These are phyloP conservation scores for Alternaria sp. DNA, from an alignment of 2,329 filamentous ascomycete species.

Conservation along the genomic window DNA sequence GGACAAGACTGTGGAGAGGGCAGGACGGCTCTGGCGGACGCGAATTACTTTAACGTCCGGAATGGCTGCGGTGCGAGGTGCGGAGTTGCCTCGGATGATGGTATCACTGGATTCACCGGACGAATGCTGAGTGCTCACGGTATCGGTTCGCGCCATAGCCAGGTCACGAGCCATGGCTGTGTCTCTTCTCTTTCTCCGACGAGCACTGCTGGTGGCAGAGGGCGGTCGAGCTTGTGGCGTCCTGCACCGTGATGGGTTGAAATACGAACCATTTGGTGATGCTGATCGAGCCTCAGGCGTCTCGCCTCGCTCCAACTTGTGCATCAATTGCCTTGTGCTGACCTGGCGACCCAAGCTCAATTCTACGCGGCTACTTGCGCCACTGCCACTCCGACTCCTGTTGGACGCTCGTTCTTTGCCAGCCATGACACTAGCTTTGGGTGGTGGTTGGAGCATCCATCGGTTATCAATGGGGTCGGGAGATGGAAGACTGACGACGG, in stretches of 20 bases:
- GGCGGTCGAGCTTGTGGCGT: constrained; percentile 39
- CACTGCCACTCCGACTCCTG: constrained; percentile 64
- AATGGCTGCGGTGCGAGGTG: constrained; percentile 17
- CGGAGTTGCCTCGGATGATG: constrained; percentile 23
- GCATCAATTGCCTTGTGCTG: constrained; percentile 49
- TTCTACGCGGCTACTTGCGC: constrained; percentile 52
- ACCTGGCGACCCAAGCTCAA: constrained; percentile 50
- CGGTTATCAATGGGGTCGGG: constrained; percentile 73
- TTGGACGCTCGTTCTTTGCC: constrained; percentile 75
- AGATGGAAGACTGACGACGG: constrained; percentile 79
- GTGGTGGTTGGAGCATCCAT: constrained; percentile 95
- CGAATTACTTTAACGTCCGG: constrained; percentile 35
- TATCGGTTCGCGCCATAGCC: constrained; percentile 32
- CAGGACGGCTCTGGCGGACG: constrained; percentile 38
- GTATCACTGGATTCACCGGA: constrained; percentile 37
- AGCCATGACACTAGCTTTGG: constrained; percentile 89
- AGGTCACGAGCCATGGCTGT: constrained; percentile 31
- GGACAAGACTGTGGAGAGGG: constrained; percentile 47
- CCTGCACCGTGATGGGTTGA: constrained; percentile 35
- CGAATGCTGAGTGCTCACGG: constrained; percentile 30
- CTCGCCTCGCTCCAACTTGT: constrained; percentile 47
- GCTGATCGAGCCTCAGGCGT: constrained; percentile 46
- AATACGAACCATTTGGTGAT: constrained; percentile 49
- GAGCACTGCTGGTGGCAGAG: constrained; percentile 42
- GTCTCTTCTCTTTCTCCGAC: constrained; percentile 39